Base-by-base conservation (phyloP, 2,329 filamentous ascomycete genomes). In the Sporothrix pseudoabietina region DNA sequence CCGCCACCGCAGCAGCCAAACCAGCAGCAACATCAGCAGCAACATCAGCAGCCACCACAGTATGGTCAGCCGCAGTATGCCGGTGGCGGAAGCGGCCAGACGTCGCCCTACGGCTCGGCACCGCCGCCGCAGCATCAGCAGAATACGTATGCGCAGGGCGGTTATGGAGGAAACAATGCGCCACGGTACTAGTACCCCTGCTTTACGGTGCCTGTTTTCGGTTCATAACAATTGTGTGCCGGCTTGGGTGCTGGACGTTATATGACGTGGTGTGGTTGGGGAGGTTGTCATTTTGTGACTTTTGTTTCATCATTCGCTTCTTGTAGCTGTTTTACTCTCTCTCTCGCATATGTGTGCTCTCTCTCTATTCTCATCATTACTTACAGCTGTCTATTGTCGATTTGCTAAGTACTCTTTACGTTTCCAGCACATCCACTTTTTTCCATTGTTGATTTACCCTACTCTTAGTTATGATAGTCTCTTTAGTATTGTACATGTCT, bases 101-200 rank as follows among this genome's bases (percentile, higher is more conserved):
- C 71, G 22, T 61, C 71, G 4, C 10, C 55, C 9, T 72, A 69
- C 65, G 73, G 73, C 14, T 39, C 55, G 26, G 54, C 71, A 12
- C 39, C 71, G 1, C 66, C 71, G 16, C 71, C 35, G 39, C 73
- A 70, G 55, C 70, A 66, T 14, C 72, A 73, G 68, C 72, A 73
- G 41, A 59, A 69, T n/a, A 26, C 52, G 35, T 74, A 74, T 22
- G 63, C 47, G 16, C 73, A 68, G 47, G 54, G 71, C 2, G 57
- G 32, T 3, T 69, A 72, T 54, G 54, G 63, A 32, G 71, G 55
- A n/a, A 35, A 49, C 61, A 52, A 68, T 16, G 73, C 65, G 4
- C 73, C 73, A 4, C 74, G 74, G 57, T 75, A 75, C 69, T 75
- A 71, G 69, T 63, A 30, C 19, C 16, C 66, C 10, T n/a, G 12